Percentiles rank a stretch among this genome's conserved stretches.
phyloP scores from a whole-genome alignment of 371 early-diverging fungal species.

The Globomyces sp. region DNA sequence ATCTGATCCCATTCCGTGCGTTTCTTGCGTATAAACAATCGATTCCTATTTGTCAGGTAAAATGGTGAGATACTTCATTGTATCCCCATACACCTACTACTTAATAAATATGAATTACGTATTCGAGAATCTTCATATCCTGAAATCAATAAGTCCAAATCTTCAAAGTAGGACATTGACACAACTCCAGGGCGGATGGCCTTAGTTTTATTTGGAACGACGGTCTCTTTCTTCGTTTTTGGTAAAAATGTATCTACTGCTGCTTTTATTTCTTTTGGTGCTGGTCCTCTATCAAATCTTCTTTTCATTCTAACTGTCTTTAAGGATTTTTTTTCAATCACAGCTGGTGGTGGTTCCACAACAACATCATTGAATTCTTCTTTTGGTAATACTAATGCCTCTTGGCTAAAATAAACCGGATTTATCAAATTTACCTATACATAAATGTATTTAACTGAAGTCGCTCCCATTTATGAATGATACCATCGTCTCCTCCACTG shows the following conservation, averaged over 20 bases:
- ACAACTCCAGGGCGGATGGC: slow-evolving; percentile 36
- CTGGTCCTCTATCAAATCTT: not conserved
- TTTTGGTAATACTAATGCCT: slow-evolving; percentile 39
- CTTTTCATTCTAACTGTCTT: too few species aligned
- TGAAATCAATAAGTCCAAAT: slow-evolving; percentile 45
- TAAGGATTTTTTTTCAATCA: not conserved
- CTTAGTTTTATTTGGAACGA: not conserved
- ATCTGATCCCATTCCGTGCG: slow-evolving; percentile 27
- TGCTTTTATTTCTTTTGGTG: not conserved
- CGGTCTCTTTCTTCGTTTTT: slow-evolving; percentile 8
- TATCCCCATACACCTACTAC: slow-evolving; percentile 43
- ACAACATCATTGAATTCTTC: slow-evolving; percentile 30
- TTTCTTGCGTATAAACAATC: slow-evolving; percentile 26
- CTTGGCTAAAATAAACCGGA: slow-evolving; percentile 26
- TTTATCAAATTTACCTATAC: slow-evolving; percentile 31
- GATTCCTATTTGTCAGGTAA: slow-evolving; percentile 13
- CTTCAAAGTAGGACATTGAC: slow-evolving; percentile 48
- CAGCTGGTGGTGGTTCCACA: not conserved
- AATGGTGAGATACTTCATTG: slow-evolving; percentile 35
- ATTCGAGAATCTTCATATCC: slow-evolving; percentile 50
- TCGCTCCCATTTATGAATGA: slow-evolving; percentile 53
- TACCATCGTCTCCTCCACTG: slow-evolving; percentile 49
- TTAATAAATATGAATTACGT: slow-evolving; percentile 14
- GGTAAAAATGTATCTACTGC: not conserved
- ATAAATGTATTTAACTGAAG: slow-evolving; percentile 56